Evolutionary conservation across 768 basidiomycete genomes (phyloP).

Genomic region (Mycena chlorophos): DNA sequence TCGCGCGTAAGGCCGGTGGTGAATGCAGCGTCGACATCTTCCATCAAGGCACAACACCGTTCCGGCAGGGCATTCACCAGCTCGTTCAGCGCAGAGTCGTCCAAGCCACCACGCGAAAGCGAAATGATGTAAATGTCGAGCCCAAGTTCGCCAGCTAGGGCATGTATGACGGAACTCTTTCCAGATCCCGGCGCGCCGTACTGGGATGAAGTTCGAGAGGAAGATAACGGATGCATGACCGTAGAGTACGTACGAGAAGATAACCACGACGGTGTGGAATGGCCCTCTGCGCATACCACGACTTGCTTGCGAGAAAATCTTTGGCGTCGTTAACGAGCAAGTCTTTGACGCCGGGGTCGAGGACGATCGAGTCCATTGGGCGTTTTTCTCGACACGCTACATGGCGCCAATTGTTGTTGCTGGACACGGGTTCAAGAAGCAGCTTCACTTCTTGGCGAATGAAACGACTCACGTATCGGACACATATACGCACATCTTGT

Average conservation of each 20-base stretch:
- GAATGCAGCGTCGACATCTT: constrained; percentile 73
- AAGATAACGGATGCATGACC: background rate
- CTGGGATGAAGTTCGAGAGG: constrained; percentile 28
- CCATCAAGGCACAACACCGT: constrained; percentile 64
- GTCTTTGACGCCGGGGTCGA: constrained; percentile 59
- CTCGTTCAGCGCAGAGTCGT: constrained; percentile 53
- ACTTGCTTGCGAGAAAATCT: constrained; percentile 57
- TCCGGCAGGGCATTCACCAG: constrained; percentile 56
- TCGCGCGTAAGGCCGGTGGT: constrained; percentile 33
- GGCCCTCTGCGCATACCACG: constrained; percentile 65
- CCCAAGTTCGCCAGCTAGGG: constrained; percentile 66
- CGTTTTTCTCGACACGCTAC: constrained; percentile 57
- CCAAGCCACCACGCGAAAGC: constrained; percentile 54
- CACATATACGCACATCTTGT: constrained; percentile 45
- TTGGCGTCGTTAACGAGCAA: constrained; percentile 57
- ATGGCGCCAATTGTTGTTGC: constrained; percentile 45
- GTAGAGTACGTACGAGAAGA: constrained; percentile 38
- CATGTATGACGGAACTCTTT: constrained; percentile 69
- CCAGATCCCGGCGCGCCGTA: constrained; percentile 72
- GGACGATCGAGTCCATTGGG: constrained; percentile 54
- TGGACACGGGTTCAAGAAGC: background rate
- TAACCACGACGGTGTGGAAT: constrained; percentile 73
- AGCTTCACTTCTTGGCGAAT: too few species aligned
- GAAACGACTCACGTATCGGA: constrained; percentile 34
- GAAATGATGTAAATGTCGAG: constrained; percentile 68